Conservation (phyloP, 345 rosid genomes). For the Corymbia maculata region DNA sequence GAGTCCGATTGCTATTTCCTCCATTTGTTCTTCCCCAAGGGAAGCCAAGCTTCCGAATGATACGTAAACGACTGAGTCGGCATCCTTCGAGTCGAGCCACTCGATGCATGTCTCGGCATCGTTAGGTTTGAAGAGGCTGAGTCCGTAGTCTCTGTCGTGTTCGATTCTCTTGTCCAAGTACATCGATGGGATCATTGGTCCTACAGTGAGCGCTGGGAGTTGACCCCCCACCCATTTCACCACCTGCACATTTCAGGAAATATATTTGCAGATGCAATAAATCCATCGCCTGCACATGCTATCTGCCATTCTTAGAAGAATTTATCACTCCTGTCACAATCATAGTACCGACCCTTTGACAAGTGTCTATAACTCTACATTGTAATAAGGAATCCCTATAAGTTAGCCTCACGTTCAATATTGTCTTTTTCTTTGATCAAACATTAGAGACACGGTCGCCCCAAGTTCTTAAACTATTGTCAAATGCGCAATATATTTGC, state of each 20-base stretch:
- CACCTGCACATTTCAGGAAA: neutral
- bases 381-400: neutral
- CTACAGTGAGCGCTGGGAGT: slow-evolving; percentile 6
- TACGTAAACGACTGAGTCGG: slow-evolving; percentile 37
- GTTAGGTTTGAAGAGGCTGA: slow-evolving; percentile 19
- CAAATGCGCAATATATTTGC: neutral
- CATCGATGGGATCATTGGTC: slow-evolving; percentile 26
- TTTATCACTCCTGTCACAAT: neutral
- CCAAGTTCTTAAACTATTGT: neutral
- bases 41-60: slow-evolving; percentile 52
- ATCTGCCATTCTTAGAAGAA: neutral
- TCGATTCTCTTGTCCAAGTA: slow-evolving; percentile 15
- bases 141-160: slow-evolving; percentile 16
- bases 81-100: slow-evolving; percentile 41
- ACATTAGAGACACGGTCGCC: neutral
- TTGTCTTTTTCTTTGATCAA: neutral
- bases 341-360: neutral
- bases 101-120: slow-evolving; percentile 8
- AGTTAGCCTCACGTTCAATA: neutral
- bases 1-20: slow-evolving; percentile 35
- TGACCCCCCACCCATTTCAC: slow-evolving; percentile 12
- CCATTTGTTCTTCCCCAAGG: slow-evolving; percentile 34
- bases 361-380: neutral
- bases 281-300: neutral
- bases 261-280: neutral